A percentile compares a stretch with the other conserved stretches of the same genome.
phyloP scores from a whole-genome alignment of 2,329 filamentous ascomycete species.

The Fusarium mangiferae region DNA sequence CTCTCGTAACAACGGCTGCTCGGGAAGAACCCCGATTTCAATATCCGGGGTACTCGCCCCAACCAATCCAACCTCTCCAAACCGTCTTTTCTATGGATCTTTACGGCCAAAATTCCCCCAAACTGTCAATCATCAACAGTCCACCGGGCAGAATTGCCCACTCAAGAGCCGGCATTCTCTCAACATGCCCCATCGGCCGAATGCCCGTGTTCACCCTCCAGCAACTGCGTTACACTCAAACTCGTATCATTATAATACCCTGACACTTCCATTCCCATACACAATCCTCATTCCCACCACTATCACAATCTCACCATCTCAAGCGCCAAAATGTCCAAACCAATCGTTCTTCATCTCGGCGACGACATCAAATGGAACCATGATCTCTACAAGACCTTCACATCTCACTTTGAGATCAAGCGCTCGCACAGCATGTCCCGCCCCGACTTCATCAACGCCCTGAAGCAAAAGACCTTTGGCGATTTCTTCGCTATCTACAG shows the following conservation, averaged over 20 bases:
- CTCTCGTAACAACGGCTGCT: background rate
- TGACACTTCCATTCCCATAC: background rate
- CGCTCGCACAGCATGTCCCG: slow-evolving; percentile 43
- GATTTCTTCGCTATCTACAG: slow-evolving; percentile 43
- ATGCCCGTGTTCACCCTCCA: slow-evolving; percentile 13
- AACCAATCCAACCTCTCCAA: background rate
- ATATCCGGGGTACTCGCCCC: background rate
- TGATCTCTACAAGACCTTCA: slow-evolving; percentile 38
- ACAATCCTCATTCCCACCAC: background rate
- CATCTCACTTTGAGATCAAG: slow-evolving; percentile 39
- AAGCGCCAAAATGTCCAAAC: slow-evolving; percentile 34
- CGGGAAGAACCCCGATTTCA: slow-evolving; percentile 19
- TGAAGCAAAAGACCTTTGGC: slow-evolving; percentile 38
- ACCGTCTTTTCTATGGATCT: background rate
- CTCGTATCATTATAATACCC: background rate
- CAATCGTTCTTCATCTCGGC: slow-evolving; percentile 44
- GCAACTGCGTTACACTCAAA: background rate
- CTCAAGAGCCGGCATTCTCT: slow-evolving; percentile 25
- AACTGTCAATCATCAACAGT: background rate
- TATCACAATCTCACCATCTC: background rate
- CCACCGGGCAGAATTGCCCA: slow-evolving; percentile 11
- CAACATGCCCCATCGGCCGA: slow-evolving; percentile 31
- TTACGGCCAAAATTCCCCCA: background rate
- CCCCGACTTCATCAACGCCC: slow-evolving; percentile 39
- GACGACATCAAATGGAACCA: slow-evolving; percentile 45